Base-by-base conservation (phyloP, 2,329 filamentous ascomycete genomes). In the Diplodia intermedia region DNA sequence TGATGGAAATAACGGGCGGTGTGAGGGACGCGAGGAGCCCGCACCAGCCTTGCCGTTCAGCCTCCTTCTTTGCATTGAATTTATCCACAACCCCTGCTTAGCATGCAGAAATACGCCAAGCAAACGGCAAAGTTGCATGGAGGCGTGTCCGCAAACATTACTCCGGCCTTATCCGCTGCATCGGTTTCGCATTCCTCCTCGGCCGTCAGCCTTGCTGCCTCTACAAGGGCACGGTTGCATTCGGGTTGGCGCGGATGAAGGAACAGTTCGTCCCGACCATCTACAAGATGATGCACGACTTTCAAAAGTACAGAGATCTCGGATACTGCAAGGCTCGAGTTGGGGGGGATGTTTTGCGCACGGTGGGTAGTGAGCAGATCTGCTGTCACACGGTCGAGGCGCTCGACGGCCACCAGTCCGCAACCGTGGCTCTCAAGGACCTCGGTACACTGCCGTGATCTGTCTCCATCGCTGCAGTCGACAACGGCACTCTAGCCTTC, bases 321-420 rank as follows among this genome's bases (percentile, higher is more conserved):
- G 55, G 55, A 18, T 60, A 43, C 14, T 60, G 55, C 9, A 60
- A 47, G 23, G 38, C 47, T 29, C 55, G 38, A 3, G 20, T 47
- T 8, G 55, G 38, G 2, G 23, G n/a, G 5, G 55, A 60, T 31
- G 23, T 60, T 0, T 7, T 20, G 18, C 38, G 38, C 6, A 26
- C 36, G 38, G 29, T 60, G 20, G 56, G 47, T 7, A 11, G 6
- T n/a, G 8, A 20, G 14, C 1, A 1, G 1, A 47, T 60, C 23
- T 26, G 14, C 12, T 5, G 23, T 4, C 31, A 31, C 15, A 47
- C 31, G 3, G 2, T 60, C 23, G n/a, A 15, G 14, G 36, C 26
- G n/a, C 31, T 40, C 4, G 38, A 18, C 4, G 20, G 36, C 6
- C 9, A 43, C 11, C 56, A 60, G n/a, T 60, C 56, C 2, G 20